Conservation (phyloP, 306 rosid genomes). For the Trichosanthes truncata region DNA sequence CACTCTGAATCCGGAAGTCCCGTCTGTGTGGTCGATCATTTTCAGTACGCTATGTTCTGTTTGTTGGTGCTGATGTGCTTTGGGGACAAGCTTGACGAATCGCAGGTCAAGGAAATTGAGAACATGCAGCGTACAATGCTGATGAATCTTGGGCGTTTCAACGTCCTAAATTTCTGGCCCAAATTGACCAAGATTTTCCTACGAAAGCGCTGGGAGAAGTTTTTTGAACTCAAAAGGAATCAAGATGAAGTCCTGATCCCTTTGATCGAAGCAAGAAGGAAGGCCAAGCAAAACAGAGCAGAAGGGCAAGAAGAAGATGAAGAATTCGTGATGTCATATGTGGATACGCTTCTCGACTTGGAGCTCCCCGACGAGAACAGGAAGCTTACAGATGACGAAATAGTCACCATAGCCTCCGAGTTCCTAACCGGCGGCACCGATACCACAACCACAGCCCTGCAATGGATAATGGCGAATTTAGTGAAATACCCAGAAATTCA, state of each 20-base stretch:
- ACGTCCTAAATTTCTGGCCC: slow-evolving; percentile 35
- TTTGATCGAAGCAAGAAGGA: slow-evolving; percentile 31
- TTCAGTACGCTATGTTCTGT: slow-evolving; percentile 11
- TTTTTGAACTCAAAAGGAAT: slow-evolving; percentile 18
- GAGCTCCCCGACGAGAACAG: slow-evolving; percentile 18
- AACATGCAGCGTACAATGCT: slow-evolving; percentile 16
- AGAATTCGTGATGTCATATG: slow-evolving; percentile 20
- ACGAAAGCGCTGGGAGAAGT: slow-evolving; percentile 26
- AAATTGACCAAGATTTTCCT: slow-evolving; percentile 29
- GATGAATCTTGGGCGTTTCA: slow-evolving; percentile 29
- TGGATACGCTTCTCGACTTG: slow-evolving; percentile 34
- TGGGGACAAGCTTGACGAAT: slow-evolving; percentile 1
- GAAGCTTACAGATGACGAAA: slow-evolving; percentile 22
- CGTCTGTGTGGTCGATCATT: background rate
- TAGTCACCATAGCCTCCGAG: slow-evolving; percentile 35
- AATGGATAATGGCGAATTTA: slow-evolving; percentile 42
- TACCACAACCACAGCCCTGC: slow-evolving; percentile 30
- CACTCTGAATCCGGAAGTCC: background rate
- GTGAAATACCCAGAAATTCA: slow-evolving; percentile 37
- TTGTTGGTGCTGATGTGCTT: slow-evolving; percentile 11
- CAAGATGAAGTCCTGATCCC: slow-evolving; percentile 25
- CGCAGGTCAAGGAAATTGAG: slow-evolving; percentile 13
- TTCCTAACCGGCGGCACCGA: slow-evolving; percentile 40
- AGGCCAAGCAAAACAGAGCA: background rate
- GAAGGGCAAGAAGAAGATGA: background rate